phyloP scores from a whole-genome alignment of 768 basidiomycete genomes.

The Clitopilus passeckerianus region DNA sequence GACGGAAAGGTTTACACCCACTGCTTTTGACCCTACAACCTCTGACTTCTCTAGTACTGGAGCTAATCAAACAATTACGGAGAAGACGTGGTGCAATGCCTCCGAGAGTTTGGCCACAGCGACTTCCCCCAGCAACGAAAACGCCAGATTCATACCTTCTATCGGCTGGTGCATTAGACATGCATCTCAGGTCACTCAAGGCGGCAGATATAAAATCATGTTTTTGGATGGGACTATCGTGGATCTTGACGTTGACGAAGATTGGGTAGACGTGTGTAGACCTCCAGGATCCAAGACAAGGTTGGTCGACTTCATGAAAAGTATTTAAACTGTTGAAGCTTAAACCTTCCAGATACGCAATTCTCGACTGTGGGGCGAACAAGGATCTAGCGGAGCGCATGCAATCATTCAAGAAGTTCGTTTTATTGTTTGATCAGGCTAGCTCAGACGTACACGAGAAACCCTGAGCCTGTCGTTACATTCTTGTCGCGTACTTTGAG shows the following conservation, averaged over 20 bases:
- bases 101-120: background rate
- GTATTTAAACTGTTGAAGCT: no score
- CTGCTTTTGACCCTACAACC: background rate
- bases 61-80: background rate
- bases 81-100: background rate
- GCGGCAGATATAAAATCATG: slow-evolving; percentile 38
- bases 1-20: background rate
- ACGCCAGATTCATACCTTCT: slow-evolving; percentile 34
- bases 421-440: slow-evolving; percentile 32
- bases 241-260: slow-evolving; percentile 39
- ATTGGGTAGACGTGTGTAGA: slow-evolving; percentile 29
- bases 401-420: slow-evolving; percentile 35
- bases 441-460: background rate
- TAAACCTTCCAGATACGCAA: slow-evolving; percentile 20
- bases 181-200: slow-evolving; percentile 28
- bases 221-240: slow-evolving; percentile 34
- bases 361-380: slow-evolving; percentile 26
- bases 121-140: slow-evolving; percentile 3
- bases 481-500: background rate
- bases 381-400: slow-evolving; percentile 32
- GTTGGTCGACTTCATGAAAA: slow-evolving; percentile 14
- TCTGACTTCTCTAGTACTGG: background rate
- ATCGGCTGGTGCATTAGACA: slow-evolving; percentile 40
- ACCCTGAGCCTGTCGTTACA: background rate
- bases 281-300: slow-evolving; percentile 20